These are phyloP conservation scores for Talaromyces pinophilus DNA, from an alignment of 2,329 filamentous ascomycete genomes.

Conservation along the genomic window DNA sequence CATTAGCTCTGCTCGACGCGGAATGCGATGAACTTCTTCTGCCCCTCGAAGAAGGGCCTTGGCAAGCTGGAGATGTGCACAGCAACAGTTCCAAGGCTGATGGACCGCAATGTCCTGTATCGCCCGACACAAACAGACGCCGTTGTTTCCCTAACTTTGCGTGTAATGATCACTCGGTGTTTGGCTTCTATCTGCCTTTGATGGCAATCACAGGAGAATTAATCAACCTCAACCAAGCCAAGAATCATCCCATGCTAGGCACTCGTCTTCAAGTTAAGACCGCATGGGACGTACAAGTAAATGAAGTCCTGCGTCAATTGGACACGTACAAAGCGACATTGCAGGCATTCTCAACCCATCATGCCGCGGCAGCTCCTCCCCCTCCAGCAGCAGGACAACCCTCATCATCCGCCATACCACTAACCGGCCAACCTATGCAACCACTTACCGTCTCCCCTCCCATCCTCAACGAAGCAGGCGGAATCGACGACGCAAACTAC, in stretches of 20 bases:
- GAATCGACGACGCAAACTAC: constrained; percentile 30
- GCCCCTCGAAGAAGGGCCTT: constrained; percentile 83
- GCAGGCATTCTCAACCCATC: constrained; percentile 39
- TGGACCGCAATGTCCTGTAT: constrained; percentile 38
- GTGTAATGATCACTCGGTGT: constrained; percentile 84
- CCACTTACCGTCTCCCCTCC: constrained; percentile 33
- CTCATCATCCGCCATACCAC: constrained; percentile 52
- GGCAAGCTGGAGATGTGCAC: constrained; percentile 80
- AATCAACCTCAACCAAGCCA: constrained; percentile 83
- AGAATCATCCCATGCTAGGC: constrained; percentile 84
- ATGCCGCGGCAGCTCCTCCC: constrained; percentile 54
- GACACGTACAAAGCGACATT: constrained; percentile 79
- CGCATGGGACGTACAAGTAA: constrained; percentile 77
- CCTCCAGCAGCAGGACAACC: not conserved
- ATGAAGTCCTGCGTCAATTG: constrained; percentile 77
- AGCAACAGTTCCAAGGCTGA: constrained; percentile 49
- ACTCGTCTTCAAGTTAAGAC: constrained; percentile 69
- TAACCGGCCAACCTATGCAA: constrained; percentile 35
- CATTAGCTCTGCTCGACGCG: constrained; percentile 80
- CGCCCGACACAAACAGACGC: constrained; percentile 47
- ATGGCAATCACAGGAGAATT: constrained; percentile 94
- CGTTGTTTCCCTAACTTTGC: constrained; percentile 75
- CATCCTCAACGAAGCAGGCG: constrained; percentile 73
- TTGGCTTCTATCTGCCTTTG: constrained; percentile 87
- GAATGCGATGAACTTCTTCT: constrained; percentile 82